Conservation (phyloP, 129 eudicot genomes). For the Artemisia argyi region DNA sequence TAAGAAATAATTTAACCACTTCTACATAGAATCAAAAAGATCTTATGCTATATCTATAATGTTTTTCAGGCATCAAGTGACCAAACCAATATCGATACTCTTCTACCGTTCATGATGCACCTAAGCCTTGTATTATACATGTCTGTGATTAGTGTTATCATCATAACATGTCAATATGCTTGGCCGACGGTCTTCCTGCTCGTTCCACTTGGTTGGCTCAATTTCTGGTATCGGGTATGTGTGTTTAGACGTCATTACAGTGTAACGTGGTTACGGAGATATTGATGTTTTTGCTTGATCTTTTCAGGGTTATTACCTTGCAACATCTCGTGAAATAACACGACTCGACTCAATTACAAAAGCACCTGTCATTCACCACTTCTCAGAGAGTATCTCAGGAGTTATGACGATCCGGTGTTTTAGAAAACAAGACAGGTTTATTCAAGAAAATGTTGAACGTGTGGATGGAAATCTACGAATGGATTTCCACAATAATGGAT, state of each 20-base stretch:
- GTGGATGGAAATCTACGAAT: constrained; percentile 57
- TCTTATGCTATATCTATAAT: constrained; percentile 13
- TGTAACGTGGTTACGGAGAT: not conserved
- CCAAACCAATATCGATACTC: constrained; percentile 58
- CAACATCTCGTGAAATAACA: constrained; percentile 72
- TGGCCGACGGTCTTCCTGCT: constrained; percentile 67
- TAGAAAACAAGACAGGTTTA: constrained; percentile 49
- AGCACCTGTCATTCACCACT: constrained; percentile 71
- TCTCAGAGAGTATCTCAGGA: constrained; percentile 70
- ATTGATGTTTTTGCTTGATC: not conserved
- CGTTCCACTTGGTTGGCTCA: constrained; percentile 67
- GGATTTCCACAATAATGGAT: constrained; percentile 65
- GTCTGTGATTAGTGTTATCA: constrained; percentile 47
- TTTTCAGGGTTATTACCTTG: constrained; percentile 60
- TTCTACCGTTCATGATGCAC: constrained; percentile 54
- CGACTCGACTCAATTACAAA: constrained; percentile 68
- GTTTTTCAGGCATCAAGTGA: constrained; percentile 69
- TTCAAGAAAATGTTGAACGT: constrained; percentile 48
- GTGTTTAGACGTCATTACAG: too few relatives aligned
- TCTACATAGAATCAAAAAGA: not conserved
- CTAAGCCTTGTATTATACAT: constrained; percentile 49
- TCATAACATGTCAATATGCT: constrained; percentile 64
- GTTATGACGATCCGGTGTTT: constrained; percentile 65
- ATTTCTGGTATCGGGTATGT: constrained; percentile 79
- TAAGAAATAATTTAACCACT: not conserved